Evolutionary conservation across 2,329 filamentous ascomycete genomes (phyloP), one percentile per base, ranked within the genome.

Genomic region (Fusarium ambrosium): DNA sequence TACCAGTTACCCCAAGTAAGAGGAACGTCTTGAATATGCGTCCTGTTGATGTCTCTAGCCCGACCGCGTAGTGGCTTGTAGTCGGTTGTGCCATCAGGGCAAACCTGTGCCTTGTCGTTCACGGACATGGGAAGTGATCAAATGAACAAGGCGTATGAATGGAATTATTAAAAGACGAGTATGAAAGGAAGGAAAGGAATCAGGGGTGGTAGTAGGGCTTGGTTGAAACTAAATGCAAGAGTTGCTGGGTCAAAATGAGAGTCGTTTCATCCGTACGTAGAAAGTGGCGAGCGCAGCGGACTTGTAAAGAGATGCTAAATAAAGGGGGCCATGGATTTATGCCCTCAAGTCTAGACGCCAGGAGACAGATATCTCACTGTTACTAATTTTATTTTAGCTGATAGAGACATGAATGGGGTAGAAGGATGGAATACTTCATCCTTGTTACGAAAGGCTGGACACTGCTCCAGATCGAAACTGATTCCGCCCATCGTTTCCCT

Each of bases 1-100:
- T 95, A 92, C 94, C 94, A 97, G 87, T 97, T 98, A 79, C 88
- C 86, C 84, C 88, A 89, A 69, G 94, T 97, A 78, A 97, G 92
- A 67, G 93, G 93, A 72, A 90, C 90, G 74, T 97, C 95, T 75
- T 94, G 91, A 84, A 97, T 97, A 85, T 97, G 95, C 74, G 85
- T 84, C 80, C 85, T 87, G 71, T 71, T 74, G 29, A 71, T 70
- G 64, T 78, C 74, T 48, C 75, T 79, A n/a, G 32, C 36, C 29
- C 61, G 45, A 60, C 45, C 34, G 51, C 87, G 87, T 53, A 87
- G 82, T 69, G 88, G 88, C 77, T 87, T 85, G 81, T 89, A 89
- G 77, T 90, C 88, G 71, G 84, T 86, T 60, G 88, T 89, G 82
- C 88, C 88, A 78, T 90, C 88, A 32, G 85, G 82, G 73, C 86